Conservation (phyloP, 768 basidiomycete species). For the Russula griseocarnosa region DNA sequence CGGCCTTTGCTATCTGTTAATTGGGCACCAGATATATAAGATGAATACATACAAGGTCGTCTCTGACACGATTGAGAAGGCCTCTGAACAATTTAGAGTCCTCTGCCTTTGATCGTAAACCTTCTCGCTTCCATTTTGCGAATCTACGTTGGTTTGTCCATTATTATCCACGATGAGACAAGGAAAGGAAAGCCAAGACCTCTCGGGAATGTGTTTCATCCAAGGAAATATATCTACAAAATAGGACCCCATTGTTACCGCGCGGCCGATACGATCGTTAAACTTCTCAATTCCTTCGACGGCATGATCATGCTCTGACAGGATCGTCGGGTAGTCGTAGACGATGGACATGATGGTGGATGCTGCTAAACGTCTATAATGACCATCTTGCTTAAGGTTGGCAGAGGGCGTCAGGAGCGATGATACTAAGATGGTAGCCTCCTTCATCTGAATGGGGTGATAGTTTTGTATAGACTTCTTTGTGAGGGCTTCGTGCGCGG, state of each 20-base stretch:
- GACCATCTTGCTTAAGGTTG: constrained; percentile 30
- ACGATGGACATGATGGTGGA: constrained; percentile 32
- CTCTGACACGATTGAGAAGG: constrained; percentile 6
- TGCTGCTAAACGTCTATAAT: constrained; percentile 32
- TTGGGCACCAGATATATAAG: neutral
- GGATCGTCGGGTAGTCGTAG: constrained; percentile 27
- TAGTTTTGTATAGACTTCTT: constrained; percentile 29
- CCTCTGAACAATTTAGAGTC: constrained; percentile 2
- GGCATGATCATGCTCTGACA: neutral
- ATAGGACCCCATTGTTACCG: neutral
- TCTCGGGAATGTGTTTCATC: constrained; percentile 16
- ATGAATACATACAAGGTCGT: constrained; percentile 3
- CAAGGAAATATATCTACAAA: constrained; percentile 12
- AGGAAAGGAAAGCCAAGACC: neutral
- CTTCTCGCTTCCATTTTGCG: constrained; percentile 16
- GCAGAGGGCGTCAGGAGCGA: constrained; percentile 33
- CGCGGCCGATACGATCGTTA: neutral
- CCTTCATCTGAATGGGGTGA: constrained; percentile 32
- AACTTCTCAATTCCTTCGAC: constrained; percentile 1
- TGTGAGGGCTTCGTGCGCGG: constrained; percentile 35
- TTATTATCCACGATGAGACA: neutral
- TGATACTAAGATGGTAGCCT: constrained; percentile 33
- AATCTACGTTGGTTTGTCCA: neutral
- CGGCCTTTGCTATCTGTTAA: neutral
- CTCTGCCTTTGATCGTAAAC: neutral